A percentile compares a stretch with the other conserved stretches of the same genome.
These are phyloP conservation scores for Escovopsis sp. DNA, from an alignment of 2,329 filamentous ascomycete species.

Conservation along the genomic window DNA sequence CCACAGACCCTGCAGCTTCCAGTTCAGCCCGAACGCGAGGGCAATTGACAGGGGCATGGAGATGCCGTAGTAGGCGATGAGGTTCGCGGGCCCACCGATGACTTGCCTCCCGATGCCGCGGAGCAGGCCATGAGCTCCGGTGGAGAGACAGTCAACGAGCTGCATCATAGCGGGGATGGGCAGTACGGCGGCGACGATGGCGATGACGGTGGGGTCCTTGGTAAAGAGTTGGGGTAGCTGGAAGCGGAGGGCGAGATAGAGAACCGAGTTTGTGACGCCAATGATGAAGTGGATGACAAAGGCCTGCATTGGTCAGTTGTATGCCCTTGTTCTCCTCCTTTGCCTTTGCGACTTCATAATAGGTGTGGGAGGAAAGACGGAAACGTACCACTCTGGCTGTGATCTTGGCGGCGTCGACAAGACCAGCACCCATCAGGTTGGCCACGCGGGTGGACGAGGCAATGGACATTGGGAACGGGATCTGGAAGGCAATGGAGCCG, in stretches of 20 bases:
- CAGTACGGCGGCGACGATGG: conserved; percentile 51
- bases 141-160: conserved; percentile 67
- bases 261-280: conserved; percentile 61
- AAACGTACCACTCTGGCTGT: conserved; percentile 53
- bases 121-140: conserved; percentile 70
- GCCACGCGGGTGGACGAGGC: conserved; percentile 79
- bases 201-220: conserved; percentile 53
- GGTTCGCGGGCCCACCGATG: conserved; percentile 76
- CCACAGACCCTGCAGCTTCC: conserved; percentile 74
- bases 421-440: conserved; percentile 77
- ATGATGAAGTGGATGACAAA: conserved; percentile 51
- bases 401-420: conserved; percentile 65
- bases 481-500: conserved; percentile 68
- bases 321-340: no score
- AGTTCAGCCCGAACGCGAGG: conserved; percentile 59
- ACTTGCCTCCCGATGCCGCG: conserved; percentile 79
- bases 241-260: conserved; percentile 54
- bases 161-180: conserved; percentile 81
- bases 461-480: conserved; percentile 83
- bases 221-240: conserved; percentile 68
- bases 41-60: conserved; percentile 73
- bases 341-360: no score
- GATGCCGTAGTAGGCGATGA: conserved; percentile 74
- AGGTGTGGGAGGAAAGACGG: conserved; percentile 2
- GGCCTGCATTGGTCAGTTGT: conserved; percentile 18